Percentiles rank a stretch among this genome's conserved stretches.
Conservation (phyloP, 768 basidiomycete species). For the Trametes sanguinea region DNA sequence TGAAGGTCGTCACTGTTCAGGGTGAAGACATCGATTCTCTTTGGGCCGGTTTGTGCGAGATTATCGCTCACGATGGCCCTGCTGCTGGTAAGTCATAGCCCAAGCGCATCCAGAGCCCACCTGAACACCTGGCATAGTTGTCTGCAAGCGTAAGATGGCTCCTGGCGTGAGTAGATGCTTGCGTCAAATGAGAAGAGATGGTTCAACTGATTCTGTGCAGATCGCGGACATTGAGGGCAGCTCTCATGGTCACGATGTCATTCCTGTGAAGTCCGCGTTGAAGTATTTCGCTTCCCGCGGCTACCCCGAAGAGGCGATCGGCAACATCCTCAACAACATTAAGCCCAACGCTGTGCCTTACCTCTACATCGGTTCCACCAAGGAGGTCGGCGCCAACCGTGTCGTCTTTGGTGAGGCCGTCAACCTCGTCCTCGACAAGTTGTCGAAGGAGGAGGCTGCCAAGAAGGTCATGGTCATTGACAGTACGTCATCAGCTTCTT, state of each 20-base stretch:
- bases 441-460: constrained; percentile 74
- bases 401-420: constrained; percentile 87
- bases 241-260: constrained; percentile 82
- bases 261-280: constrained; percentile 78
- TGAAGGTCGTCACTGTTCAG: constrained; percentile 70
- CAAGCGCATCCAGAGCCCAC: not conserved
- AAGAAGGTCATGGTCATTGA: constrained; percentile 88
- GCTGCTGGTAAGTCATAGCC: constrained; percentile 57
- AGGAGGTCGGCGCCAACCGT: constrained; percentile 78
- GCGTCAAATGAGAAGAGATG: constrained; percentile 32
- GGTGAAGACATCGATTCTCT: constrained; percentile 82
- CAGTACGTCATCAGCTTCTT: constrained; percentile 45
- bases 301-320: constrained; percentile 48
- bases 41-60: constrained; percentile 62
- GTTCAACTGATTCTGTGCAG: constrained; percentile 51
- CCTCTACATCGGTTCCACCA: constrained; percentile 67
- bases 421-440: constrained; percentile 69
- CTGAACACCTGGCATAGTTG: constrained; percentile 43
- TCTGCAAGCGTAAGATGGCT: constrained; percentile 59
- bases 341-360: constrained; percentile 58
- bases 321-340: constrained; percentile 62
- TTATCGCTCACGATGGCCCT: constrained; percentile 68
- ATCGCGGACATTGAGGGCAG: constrained; percentile 76
- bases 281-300: constrained; percentile 71
- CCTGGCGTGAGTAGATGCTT: constrained; percentile 33